phyloP scores from a whole-genome alignment of 1,139 yeast species.

The Scheffersomyces quercinus region DNA sequence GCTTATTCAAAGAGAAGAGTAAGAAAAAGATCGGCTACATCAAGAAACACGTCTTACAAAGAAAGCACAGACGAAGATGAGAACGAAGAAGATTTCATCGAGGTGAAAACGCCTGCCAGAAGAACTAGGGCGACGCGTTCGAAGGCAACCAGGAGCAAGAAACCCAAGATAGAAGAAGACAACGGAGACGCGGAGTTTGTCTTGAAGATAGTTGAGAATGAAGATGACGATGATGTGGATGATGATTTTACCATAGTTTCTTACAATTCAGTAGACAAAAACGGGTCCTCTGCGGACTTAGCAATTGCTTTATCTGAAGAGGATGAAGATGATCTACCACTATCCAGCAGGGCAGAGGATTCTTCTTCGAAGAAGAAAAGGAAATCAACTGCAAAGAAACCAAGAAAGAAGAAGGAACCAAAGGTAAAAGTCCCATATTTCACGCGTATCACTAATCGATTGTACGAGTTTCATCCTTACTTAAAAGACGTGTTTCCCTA shows the following conservation, averaged over 20 bases:
- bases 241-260: conserved; percentile 16
- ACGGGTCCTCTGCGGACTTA: conserved; percentile 20
- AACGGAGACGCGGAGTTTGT: conserved; percentile 7
- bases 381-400: conserved; percentile 17
- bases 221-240: conserved; percentile 25
- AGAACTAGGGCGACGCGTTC: conserved; percentile 19
- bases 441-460: conserved; percentile 61
- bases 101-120: conserved; percentile 13
- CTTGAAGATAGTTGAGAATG: conserved; percentile 16
- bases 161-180: conserved; percentile 11
- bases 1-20: conserved; percentile 15
- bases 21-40: conserved; percentile 18
- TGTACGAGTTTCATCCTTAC: conserved; percentile 78
- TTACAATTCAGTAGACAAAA: conserved; percentile 11
- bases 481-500: conserved; percentile 70
- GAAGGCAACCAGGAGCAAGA: conserved; percentile 11
- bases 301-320: conserved; percentile 29
- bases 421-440: conserved; percentile 68
- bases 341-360: conserved; percentile 15
- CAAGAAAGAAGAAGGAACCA: conserved; percentile 39
- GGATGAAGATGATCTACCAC: conserved; percentile 25
- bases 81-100: conserved; percentile 17
- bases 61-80: conserved; percentile 21
- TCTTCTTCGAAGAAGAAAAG: conserved; percentile 12
- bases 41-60: conserved; percentile 21